Conservation (phyloP, 1,284 basidiomycete genomes). For the Vanrija sp. region DNA sequence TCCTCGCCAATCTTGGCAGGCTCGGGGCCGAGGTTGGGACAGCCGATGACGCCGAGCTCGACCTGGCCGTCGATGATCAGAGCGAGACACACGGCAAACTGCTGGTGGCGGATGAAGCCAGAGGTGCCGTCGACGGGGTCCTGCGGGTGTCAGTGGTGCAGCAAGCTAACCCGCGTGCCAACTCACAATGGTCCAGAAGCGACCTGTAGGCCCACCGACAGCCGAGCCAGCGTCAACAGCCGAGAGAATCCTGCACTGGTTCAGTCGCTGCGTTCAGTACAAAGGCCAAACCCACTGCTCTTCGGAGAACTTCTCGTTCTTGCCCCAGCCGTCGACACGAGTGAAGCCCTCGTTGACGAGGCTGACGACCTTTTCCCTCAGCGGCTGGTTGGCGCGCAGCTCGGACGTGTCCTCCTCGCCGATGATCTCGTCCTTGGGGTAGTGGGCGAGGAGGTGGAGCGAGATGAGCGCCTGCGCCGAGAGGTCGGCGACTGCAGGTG, state of each 20-base stretch:
- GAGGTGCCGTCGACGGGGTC: conserved; percentile 46
- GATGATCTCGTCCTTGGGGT: conserved; percentile 82
- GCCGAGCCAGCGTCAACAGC: conserved; percentile 83
- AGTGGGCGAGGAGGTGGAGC: conserved; percentile 67
- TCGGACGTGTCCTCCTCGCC: conserved; percentile 93
- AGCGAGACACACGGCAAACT: conserved; percentile 94
- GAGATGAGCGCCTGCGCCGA: conserved; percentile 86
- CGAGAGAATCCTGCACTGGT: conserved; percentile 61
- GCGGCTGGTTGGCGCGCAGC: conserved; percentile 57
- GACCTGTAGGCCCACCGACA: conserved; percentile 67
- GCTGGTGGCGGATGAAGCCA: conserved; percentile 88
- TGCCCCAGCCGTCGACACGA: conserved; percentile 39
- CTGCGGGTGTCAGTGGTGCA: conserved; percentile 21
- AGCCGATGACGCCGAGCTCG: conserved; percentile 87
- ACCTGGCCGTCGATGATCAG: conserved; percentile 81
- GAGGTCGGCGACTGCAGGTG: conserved; percentile 72
- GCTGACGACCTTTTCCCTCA: conserved; percentile 68
- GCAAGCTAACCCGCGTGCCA: too few relatives aligned
- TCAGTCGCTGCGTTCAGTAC: conserved; percentile 20
- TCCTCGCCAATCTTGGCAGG: conserved; percentile 58
- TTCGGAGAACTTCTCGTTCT: conserved; percentile 37
- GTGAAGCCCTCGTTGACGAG: conserved; percentile 78
- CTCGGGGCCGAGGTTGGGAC: conserved; percentile 81
- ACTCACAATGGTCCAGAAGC: conserved; percentile 60
- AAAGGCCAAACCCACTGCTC: conserved; percentile 59